Evolutionary conservation across 306 rosid species (phyloP), one percentile per base, ranked within the genome.

Genomic region (barrel medic (Medicago truncatula)): DNA sequence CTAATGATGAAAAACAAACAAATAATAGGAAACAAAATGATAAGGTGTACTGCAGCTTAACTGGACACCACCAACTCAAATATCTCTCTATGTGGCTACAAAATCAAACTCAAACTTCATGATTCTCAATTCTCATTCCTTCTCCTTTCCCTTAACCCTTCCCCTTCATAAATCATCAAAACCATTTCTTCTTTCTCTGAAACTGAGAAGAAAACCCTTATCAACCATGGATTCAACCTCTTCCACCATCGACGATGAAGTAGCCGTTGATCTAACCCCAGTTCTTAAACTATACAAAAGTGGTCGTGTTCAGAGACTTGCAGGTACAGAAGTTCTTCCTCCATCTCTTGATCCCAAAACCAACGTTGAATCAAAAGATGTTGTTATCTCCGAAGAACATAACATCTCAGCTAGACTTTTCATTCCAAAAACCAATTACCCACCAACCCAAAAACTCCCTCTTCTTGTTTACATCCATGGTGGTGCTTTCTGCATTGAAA

Each of bases 381-480:
- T 81, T 9, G 59, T 83, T 0, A 87, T 92, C 80, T 87, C 90
- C 0, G 18, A 85, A 1, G 75, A 83, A 16, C 66, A 89, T 3
- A 81, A 79, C 41, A 57, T 90, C n/a, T 76, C 87, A 0, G 95
- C 80, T 0, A 81, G 98, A 18, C 52, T 90, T 39, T 92, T 44
- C 90, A 25, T 84, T 44, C 92, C 96, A 16, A 85, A 83, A 58
- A 12, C 10, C 9, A 16, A 56, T 0, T 31, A n/a, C 12, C 44
- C 67, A 61, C 60, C 38, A 61, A n/a, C 47, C 11, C 80, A 68
- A 6, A 89, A 87, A 72, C 87, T 93, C 54, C 96, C 98, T 8
- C 75, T 92, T 10, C 64, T 92, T 0, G 71, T 90, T 1, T 88
- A 90, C 74, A 71, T 87, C 25, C 97, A 92, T n/a, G 97, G 97